A percentile compares a stretch with the other conserved stretches of the same genome.
Evolutionary conservation across 768 basidiomycete genomes (phyloP).

Genomic region (Amanita polypyramis): DNA sequence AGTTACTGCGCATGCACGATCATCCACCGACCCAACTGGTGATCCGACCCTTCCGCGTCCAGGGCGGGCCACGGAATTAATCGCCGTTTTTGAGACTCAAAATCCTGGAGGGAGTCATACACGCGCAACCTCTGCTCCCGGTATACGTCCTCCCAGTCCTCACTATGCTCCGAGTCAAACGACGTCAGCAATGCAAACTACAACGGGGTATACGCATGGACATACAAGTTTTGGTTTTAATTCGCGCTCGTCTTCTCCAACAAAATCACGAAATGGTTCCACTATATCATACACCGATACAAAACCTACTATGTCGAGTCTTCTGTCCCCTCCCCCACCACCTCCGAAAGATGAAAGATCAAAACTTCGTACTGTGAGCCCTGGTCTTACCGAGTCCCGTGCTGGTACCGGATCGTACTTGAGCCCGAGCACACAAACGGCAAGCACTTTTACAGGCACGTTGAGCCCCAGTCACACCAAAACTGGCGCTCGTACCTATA

Average conservation of each 20-base stretch:
- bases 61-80: slow-evolving; percentile 57
- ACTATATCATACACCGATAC: slow-evolving; percentile 27
- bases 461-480: slow-evolving; percentile 19
- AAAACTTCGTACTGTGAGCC: slow-evolving; percentile 4
- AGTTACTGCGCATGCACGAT: slow-evolving; percentile 38
- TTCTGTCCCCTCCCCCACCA: slow-evolving; percentile 13
- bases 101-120: slow-evolving; percentile 36
- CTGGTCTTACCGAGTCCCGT: slow-evolving; percentile 11
- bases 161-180: slow-evolving; percentile 17
- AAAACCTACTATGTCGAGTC: slow-evolving; percentile 13
- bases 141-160: slow-evolving; percentile 28
- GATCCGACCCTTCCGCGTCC: slow-evolving; percentile 38
- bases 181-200: slow-evolving; percentile 16
- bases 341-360: slow-evolving; percentile 7
- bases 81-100: slow-evolving; percentile 57
- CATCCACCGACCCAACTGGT: slow-evolving; percentile 45
- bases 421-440: slow-evolving; percentile 21
- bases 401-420: slow-evolving; percentile 18
- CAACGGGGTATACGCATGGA: slow-evolving; percentile 21
- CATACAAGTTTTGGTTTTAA: slow-evolving; percentile 24
- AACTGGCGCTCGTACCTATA: slow-evolving; percentile 20
- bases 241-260: slow-evolving; percentile 36
- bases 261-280: slow-evolving; percentile 27
- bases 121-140: slow-evolving; percentile 44
- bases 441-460: slow-evolving; percentile 32